phyloP scores from a whole-genome alignment of 2,329 filamentous ascomycete species.

The Nothomitra cinnamomea region DNA sequence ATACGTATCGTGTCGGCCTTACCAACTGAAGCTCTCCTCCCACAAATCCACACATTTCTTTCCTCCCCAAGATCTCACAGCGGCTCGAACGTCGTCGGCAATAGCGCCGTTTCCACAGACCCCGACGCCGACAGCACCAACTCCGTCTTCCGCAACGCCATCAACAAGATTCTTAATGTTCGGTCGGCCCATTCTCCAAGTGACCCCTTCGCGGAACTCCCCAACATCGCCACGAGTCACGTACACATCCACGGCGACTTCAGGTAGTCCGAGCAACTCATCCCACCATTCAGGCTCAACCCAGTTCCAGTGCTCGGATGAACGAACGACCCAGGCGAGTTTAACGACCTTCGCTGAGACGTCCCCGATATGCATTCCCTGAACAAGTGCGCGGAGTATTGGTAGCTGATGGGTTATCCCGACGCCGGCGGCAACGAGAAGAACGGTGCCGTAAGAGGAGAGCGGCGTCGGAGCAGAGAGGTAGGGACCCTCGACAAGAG shows the following conservation, averaged over 20 bases:
- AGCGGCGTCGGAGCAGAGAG: constrained; percentile 47
- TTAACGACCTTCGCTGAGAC: constrained; percentile 55
- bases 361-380: constrained; percentile 48
- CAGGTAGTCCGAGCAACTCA: constrained; percentile 39
- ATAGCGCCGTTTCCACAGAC: constrained; percentile 47
- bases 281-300: constrained; percentile 45
- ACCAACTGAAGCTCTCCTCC: constrained; percentile 51
- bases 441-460: constrained; percentile 59
- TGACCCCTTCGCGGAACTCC: constrained; percentile 27
- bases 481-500: constrained; percentile 61
- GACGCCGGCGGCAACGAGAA: constrained; percentile 65
- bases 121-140: constrained; percentile 42
- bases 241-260: no score
- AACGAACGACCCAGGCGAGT: constrained; percentile 65
- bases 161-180: constrained; percentile 40
- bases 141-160: constrained; percentile 39
- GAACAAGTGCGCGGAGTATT: constrained; percentile 54
- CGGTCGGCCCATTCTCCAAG: constrained; percentile 24
- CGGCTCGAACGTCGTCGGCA: constrained; percentile 40
- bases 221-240: no score
- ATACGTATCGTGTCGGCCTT: no score
- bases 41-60: constrained; percentile 41
- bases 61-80: constrained; percentile 33
- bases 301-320: constrained; percentile 48
- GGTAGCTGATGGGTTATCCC: constrained; percentile 67